A percentile compares a stretch with the other conserved stretches of the same genome.
These are phyloP conservation scores for Ceratocystis albifundus DNA, from an alignment of 2,329 filamentous ascomycete genomes.

Conservation along the genomic window DNA sequence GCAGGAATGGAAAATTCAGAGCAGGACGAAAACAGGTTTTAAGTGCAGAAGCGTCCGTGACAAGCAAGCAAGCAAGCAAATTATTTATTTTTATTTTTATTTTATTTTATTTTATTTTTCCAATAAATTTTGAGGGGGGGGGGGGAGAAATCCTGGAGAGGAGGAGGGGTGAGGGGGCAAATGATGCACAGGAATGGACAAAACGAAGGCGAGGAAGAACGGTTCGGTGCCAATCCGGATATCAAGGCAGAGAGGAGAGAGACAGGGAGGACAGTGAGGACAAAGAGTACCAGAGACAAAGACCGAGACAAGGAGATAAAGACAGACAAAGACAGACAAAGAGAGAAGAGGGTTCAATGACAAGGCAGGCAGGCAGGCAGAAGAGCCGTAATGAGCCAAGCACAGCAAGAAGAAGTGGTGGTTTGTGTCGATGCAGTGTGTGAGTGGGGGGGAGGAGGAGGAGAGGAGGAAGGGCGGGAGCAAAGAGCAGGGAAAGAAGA, in stretches of 20 bases:
- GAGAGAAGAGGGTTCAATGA: too few relatives aligned
- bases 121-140: not conserved
- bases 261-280: not conserved
- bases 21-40: constrained; percentile 6
- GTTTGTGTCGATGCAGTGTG: too few relatives aligned
- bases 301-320: not conserved
- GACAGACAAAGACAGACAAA: too few relatives aligned
- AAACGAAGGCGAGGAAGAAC: not conserved
- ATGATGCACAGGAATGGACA: not conserved
- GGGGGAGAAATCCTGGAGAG: too few relatives aligned
- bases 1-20: not conserved
- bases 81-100: too few relatives aligned
- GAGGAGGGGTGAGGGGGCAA: not conserved
- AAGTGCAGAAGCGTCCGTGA: not conserved
- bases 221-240: not conserved
- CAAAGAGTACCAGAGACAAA: not conserved
- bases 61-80: not conserved
- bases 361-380: too few relatives aligned
- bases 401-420: too few relatives aligned
- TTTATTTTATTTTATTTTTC: not conserved
- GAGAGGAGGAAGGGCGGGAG: too few relatives aligned
- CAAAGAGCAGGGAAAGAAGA: too few relatives aligned
- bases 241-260: not conserved
- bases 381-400: too few relatives aligned
- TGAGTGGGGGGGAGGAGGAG: too few relatives aligned